Percentiles rank a stretch among this genome's conserved stretches.
Evolutionary conservation across 352 stramenopile genomes (phyloP).

Genomic region (Phytophthora agathidicida): DNA sequence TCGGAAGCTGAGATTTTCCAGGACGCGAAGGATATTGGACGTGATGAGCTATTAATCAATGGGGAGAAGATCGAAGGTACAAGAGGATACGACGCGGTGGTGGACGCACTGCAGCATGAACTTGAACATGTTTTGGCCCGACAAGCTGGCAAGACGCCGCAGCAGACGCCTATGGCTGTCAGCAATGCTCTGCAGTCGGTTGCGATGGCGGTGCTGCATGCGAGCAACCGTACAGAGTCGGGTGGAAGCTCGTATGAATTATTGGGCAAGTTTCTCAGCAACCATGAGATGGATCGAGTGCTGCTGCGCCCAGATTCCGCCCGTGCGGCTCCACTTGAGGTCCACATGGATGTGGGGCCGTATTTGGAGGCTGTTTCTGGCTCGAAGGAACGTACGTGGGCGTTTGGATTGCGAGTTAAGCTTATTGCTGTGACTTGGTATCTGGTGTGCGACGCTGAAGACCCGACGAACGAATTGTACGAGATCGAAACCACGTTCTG

Average conservation of each 20-base stretch:
- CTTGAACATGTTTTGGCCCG: constrained; percentile 41
- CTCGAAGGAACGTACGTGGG: constrained; percentile 39
- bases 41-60: constrained; percentile 80
- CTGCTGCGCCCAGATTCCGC: constrained; percentile 73
- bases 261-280: constrained; percentile 60
- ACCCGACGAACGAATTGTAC: constrained; percentile 66
- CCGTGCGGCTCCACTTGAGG: constrained; percentile 57
- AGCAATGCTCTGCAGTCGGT: constrained; percentile 41
- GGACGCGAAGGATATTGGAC: constrained; percentile 81
- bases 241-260: constrained; percentile 75
- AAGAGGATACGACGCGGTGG: constrained; percentile 64
- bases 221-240: constrained; percentile 83
- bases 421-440: constrained; percentile 71
- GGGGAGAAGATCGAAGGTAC: constrained; percentile 49
- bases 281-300: constrained; percentile 57
- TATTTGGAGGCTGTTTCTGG: constrained; percentile 38
- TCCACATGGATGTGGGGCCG: constrained; percentile 64
- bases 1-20: constrained; percentile 71
- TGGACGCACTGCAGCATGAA: constrained; percentile 51
- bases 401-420: constrained; percentile 63
- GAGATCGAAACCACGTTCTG: constrained; percentile 62
- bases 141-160: constrained; percentile 32
- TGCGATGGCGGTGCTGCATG: constrained; percentile 43
- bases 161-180: constrained; percentile 39
- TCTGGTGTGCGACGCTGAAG: constrained; percentile 67